phyloP scores from a whole-genome alignment of 2,329 filamentous ascomycete genomes.

The Arthrobotrys sinensis region DNA sequence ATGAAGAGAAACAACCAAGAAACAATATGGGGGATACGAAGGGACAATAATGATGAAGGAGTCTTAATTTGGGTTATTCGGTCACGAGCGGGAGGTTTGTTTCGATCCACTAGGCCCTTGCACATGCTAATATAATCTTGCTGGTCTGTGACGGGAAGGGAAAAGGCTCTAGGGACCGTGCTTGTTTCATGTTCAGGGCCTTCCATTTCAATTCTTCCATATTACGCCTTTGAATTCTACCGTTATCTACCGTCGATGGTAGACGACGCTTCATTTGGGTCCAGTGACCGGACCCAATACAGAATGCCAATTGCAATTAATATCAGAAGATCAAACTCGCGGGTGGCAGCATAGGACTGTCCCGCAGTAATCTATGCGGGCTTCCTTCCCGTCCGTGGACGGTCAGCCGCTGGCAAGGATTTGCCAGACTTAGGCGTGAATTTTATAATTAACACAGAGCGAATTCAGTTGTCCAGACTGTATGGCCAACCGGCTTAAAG shows the following conservation, averaged over 20 bases:
- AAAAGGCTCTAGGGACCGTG: conserved; percentile 31
- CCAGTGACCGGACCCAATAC: background rate
- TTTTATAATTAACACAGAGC: background rate
- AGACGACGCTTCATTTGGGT: background rate
- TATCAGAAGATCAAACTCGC: conserved; percentile 4
- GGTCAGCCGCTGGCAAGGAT: background rate
- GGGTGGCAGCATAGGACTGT: conserved; percentile 4
- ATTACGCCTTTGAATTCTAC: background rate
- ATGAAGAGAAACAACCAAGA: conserved; percentile 9
- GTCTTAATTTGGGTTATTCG: conserved; percentile 23
- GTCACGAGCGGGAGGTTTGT: conserved; percentile 27
- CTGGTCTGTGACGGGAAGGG: conserved; percentile 10
- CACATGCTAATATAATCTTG: conserved; percentile 25
- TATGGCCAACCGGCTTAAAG: background rate
- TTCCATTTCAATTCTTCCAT: conserved; percentile 26
- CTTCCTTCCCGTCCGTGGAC: conserved; percentile 5
- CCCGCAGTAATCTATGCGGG: background rate
- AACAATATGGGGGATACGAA: conserved; percentile 22
- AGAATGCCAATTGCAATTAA: background rate
- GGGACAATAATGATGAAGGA: conserved; percentile 14
- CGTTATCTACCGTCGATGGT: background rate
- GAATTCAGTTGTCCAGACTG: too few species aligned
- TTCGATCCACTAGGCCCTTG: conserved; percentile 23
- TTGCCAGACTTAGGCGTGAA: background rate
- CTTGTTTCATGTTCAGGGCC: conserved; percentile 47